Conservation (phyloP, 805 yeast genomes). For the Metschnikowia colocasiae region DNA sequence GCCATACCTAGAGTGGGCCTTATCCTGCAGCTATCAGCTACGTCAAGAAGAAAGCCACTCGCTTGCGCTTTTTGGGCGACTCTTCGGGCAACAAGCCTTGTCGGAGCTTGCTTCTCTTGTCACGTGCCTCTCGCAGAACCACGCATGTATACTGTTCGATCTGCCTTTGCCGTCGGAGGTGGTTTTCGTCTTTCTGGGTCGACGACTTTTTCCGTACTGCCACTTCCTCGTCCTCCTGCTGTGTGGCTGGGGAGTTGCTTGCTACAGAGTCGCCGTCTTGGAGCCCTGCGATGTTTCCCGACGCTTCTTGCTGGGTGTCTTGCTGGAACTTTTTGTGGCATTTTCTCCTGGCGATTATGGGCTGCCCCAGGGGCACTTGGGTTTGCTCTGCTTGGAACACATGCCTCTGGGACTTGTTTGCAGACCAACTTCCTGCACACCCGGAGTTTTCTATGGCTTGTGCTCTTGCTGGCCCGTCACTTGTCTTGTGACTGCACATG, state of each 20-base stretch:
- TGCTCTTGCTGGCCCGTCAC: neutral
- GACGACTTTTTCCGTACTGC: slow-evolving; percentile 11
- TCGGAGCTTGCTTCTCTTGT: slow-evolving; percentile 18
- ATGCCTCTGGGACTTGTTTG: no score
- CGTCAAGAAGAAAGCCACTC: slow-evolving; percentile 20
- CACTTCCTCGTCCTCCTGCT: neutral
- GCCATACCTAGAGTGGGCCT: neutral
- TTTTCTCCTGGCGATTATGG: no score
- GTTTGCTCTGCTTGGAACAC: no score
- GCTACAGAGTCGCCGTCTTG: no score
- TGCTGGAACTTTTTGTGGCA: no score
- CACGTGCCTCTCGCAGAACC: slow-evolving; percentile 28
- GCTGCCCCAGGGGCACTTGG: no score
- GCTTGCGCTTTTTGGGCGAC: slow-evolving; percentile 22
- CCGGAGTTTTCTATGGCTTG: neutral
- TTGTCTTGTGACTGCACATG: neutral
- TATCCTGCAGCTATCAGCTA: neutral
- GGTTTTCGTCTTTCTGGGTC: slow-evolving; percentile 15
- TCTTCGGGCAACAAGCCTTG: slow-evolving; percentile 11
- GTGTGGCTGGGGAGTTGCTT: no score
- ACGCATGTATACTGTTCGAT: slow-evolving; percentile 24
- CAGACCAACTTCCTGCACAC: no score
- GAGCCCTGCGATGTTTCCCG: no score
- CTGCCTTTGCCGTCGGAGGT: slow-evolving; percentile 21
- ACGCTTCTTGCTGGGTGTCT: no score